Conservation (phyloP, 495 filamentous ascomycete species). For the Podospora sp. region DNA sequence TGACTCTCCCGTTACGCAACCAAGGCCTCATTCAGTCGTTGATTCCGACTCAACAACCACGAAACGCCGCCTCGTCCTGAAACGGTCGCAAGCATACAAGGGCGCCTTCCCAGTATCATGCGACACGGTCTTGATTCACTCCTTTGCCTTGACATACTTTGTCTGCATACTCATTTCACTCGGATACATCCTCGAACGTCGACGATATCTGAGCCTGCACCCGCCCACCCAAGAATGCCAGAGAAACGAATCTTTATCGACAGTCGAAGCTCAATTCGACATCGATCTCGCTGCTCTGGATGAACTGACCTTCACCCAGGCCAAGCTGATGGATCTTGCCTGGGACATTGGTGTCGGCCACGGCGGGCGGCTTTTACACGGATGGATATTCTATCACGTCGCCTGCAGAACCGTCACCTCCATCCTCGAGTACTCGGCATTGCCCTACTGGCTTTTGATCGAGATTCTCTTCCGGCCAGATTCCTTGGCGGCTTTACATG, state of each 20-base stretch:
- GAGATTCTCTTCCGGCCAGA: neutral
- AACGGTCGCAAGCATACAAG: no score
- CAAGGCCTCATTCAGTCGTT: no score
- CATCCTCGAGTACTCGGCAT: conserved; percentile 15
- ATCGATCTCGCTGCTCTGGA: neutral
- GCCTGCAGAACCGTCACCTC: conserved; percentile 10
- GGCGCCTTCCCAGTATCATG: no score
- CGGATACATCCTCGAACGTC: neutral
- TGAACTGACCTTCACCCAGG: conserved; percentile 10
- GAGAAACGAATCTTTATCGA: neutral
- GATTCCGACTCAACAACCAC: no score
- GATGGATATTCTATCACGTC: conserved; percentile 19
- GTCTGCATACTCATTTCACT: neutral
- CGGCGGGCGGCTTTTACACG: conserved; percentile 17
- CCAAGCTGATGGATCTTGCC: conserved; percentile 18
- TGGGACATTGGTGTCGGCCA: conserved; percentile 16
- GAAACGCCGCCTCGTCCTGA: no score
- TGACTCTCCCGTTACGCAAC: no score
- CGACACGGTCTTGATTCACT: neutral
- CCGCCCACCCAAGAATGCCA: neutral
- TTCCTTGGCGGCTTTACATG: neutral
- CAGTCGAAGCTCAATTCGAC: conserved; percentile 1
- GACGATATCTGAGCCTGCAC: neutral
- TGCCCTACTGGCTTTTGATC: neutral
- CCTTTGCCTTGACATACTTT: neutral